phyloP scores from a whole-genome alignment of 116 monocot species.

The Thalassia testudinum region DNA sequence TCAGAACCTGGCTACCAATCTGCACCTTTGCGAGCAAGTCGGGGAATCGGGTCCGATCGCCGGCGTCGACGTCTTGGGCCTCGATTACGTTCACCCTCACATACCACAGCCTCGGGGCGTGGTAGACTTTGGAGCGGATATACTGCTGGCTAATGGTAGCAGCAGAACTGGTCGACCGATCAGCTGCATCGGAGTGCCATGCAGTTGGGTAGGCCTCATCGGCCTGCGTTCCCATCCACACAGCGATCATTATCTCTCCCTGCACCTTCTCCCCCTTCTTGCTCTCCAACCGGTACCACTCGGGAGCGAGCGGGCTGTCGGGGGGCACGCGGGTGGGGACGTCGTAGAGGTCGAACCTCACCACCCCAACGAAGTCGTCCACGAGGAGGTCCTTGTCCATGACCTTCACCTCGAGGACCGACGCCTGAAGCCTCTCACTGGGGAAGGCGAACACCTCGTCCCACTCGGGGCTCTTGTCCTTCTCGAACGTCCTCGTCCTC shows the following conservation, averaged over 20 bases:
- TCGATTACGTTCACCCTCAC: constrained; percentile 63
- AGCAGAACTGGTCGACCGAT: constrained; percentile 6
- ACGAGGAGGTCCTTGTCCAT: constrained; percentile 35
- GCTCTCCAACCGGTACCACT: constrained; percentile 71
- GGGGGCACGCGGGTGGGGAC: constrained; percentile 33
- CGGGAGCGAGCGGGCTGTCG: constrained; percentile 51
- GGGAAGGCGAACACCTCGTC: constrained; percentile 57
- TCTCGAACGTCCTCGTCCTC: constrained; percentile 63
- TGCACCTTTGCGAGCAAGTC: constrained; percentile 55
- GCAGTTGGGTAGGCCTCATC: constrained; percentile 65
- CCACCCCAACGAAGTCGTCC: constrained; percentile 31
- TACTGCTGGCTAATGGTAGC: constrained; percentile 9
- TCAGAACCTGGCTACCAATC: constrained; percentile 40
- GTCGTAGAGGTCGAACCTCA: constrained; percentile 26
- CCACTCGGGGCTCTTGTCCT: constrained; percentile 79
- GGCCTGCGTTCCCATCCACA: constrained; percentile 77
- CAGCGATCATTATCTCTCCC: constrained; percentile 73
- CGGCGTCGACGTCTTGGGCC: constrained; percentile 36
- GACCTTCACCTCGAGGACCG: constrained; percentile 24
- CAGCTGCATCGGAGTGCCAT: constrained; percentile 47
- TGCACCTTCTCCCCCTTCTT: constrained; percentile 45
- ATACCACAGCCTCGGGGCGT: constrained; percentile 70
- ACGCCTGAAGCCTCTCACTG: constrained; percentile 19
- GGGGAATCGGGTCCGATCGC: constrained; percentile 31
- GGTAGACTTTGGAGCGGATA: constrained; percentile 57